These are phyloP conservation scores for Crithidia brevicula DNA, from an alignment of 208 protist species.

Conservation along the genomic window DNA sequence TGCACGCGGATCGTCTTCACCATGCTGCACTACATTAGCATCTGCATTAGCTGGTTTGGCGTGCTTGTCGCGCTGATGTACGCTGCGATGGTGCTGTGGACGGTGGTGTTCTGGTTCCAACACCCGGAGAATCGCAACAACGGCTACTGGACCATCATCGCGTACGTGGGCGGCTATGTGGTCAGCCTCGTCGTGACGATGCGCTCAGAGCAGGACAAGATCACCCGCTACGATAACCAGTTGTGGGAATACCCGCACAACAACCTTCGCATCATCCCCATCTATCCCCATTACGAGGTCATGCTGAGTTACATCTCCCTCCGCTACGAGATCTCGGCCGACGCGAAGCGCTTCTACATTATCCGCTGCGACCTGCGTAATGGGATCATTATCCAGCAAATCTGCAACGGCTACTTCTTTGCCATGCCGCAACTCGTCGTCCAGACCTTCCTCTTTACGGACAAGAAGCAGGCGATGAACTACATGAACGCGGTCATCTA, in stretches of 20 bases:
- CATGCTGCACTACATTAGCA: slow-evolving; percentile 37
- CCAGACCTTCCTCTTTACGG: slow-evolving; percentile 69
- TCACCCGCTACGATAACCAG: slow-evolving; percentile 67
- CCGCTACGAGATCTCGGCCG: slow-evolving; percentile 56
- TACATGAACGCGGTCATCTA: slow-evolving; percentile 19
- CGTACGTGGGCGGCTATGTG: slow-evolving; percentile 77
- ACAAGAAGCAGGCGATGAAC: neutral
- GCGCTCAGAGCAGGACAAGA: slow-evolving; percentile 67
- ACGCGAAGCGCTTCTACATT: slow-evolving; percentile 70
- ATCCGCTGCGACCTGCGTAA: slow-evolving; percentile 88
- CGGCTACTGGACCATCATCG: slow-evolving; percentile 81
- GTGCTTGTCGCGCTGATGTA: slow-evolving; percentile 57
- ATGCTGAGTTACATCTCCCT: slow-evolving; percentile 63
- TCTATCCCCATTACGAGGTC: slow-evolving; percentile 77
- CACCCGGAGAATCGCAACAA: slow-evolving; percentile 37
- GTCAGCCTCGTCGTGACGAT: slow-evolving; percentile 66
- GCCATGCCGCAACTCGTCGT: slow-evolving; percentile 75
- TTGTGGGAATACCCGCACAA: slow-evolving; percentile 75
- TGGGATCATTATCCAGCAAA: slow-evolving; percentile 60
- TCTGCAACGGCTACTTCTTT: slow-evolving; percentile 60
- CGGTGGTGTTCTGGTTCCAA: slow-evolving; percentile 59
- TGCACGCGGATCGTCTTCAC: slow-evolving; percentile 30
- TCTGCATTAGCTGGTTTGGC: slow-evolving; percentile 57
- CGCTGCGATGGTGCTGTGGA: slow-evolving; percentile 54
- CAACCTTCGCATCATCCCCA: slow-evolving; percentile 69